Evolutionary conservation across 441 rosid genomes (phyloP).

Genomic region (Jatropha podagrica): DNA sequence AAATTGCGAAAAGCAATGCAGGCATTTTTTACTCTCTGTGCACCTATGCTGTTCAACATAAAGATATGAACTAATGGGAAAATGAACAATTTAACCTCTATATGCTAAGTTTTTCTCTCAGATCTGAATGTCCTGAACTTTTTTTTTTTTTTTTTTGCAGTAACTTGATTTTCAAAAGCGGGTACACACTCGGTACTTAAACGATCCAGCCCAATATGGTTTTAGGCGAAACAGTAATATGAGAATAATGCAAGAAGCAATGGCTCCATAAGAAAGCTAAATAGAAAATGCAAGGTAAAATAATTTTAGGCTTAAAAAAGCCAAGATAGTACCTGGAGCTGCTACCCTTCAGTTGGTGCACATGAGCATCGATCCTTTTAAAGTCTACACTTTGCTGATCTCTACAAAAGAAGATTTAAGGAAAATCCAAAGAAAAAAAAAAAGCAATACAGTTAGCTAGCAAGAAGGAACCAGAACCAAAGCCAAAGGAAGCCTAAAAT

Average conservation of each 20-base stretch:
- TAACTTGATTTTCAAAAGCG: not conserved
- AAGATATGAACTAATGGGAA: conserved; percentile 5
- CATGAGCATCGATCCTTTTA: conserved; percentile 81
- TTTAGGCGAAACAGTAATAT: too few relatives aligned
- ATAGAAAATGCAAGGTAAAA: not conserved
- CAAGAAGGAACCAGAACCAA: not conserved
- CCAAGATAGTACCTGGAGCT: conserved; percentile 67
- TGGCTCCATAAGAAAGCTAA: conserved; percentile 1
- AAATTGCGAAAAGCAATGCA: conserved; percentile 78
- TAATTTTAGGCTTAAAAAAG: not conserved
- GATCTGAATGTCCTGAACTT: conserved; percentile 13
- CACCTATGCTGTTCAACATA: conserved; percentile 74
- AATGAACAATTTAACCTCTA: not conserved
- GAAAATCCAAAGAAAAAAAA: not conserved
- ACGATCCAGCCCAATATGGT: not conserved
- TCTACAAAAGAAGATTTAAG: conserved; percentile 29
- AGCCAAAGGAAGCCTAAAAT: not conserved
- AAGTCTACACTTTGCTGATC: conserved; percentile 78
- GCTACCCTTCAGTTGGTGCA: conserved; percentile 97
- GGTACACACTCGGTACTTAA: not conserved
- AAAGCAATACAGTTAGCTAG: not conserved
- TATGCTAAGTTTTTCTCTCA: not conserved
- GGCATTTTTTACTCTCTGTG: conserved; percentile 75
- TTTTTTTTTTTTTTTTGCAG: not conserved
- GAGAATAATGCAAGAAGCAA: not conserved